Evolutionary conservation across 2,329 filamentous ascomycete genomes (phyloP), one percentile per base, ranked within the genome.

Genomic region (Emergomyces pasteurianus): DNA sequence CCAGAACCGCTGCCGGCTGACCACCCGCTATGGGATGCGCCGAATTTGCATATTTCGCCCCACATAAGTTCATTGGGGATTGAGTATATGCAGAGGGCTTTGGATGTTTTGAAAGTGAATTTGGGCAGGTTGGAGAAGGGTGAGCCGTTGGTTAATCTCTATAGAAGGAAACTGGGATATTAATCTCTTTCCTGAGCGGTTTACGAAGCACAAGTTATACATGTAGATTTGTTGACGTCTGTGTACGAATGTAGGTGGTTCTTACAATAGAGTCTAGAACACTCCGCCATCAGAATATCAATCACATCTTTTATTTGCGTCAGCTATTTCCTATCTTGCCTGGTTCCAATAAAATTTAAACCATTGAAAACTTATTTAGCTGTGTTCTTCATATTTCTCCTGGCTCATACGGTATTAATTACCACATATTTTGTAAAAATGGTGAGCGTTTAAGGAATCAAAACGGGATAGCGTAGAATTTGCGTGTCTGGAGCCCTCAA

Each of bases 1-100:
- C 89, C 89, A 0, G 89, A 92, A 71, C 89, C 89, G 0, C 71
- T 92, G 64, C 87, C 88, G 0, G 73, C 78, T 2, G 82, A 86
- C 4, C 83, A 88, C 68, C 80, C 83, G 64, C 74, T 92, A 58
- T 92, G 88, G 88, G 80, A 77, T 31, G 77, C 86, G 16, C 82
- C 83, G 62, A 90, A 91, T 71, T 78, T 87, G 18, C 81, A 87
- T 58, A 81, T 92, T 53, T 87, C 84, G 64, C 85, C 85, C 62
- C 86, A 89, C 77, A 75, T 87, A 3, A 86, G 81, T 72, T 80
- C 80, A 0, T 64, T 75, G 49, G 81, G 81, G 0, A 73, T 70
- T 31, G 78, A 78, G 61, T 88, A 87, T 74, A 71, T 76, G 4
- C 78, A 81, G 46, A 74, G 86, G 12, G 79, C 79, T 42, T 78